Evolutionary conservation across 2,329 filamentous ascomycete genomes (phyloP).

Genomic region (Didymella pomorum): DNA sequence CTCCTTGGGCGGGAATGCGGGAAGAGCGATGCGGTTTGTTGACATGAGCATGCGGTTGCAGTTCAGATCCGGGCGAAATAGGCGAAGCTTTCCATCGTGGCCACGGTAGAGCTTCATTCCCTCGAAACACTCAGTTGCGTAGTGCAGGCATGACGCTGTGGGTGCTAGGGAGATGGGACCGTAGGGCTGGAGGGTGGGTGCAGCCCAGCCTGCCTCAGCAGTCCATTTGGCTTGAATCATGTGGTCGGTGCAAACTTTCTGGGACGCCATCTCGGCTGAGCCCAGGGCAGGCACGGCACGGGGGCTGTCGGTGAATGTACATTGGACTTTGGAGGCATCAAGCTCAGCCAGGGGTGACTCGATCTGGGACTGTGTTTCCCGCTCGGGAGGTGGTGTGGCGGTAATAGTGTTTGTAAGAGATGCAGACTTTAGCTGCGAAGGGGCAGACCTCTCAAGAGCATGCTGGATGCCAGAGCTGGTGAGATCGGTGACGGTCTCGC

Average conservation of each 20-base stretch:
- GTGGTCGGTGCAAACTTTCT: conserved; percentile 76
- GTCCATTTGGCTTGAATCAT: conserved; percentile 82
- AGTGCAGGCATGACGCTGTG: conserved; percentile 82
- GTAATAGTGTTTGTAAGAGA: conserved; percentile 37
- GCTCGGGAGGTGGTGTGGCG: conserved; percentile 34
- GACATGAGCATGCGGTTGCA: conserved; percentile 67
- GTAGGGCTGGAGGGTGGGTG: conserved; percentile 78
- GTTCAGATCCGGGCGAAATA: conserved; percentile 81
- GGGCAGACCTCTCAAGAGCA: conserved; percentile 42
- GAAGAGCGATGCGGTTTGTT: conserved; percentile 73
- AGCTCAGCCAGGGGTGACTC: conserved; percentile 48
- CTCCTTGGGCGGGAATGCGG: conserved; percentile 74
- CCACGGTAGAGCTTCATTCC: conserved; percentile 78
- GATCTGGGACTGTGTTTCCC: conserved; percentile 21
- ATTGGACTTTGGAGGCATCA: conserved; percentile 55
- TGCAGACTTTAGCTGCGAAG: conserved; percentile 39
- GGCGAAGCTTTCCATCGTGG: conserved; percentile 73
- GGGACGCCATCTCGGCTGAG: conserved; percentile 50
- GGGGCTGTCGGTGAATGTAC: conserved; percentile 52
- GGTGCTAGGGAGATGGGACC: conserved; percentile 80
- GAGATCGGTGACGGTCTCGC: conserved; percentile 39
- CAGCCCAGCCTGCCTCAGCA: conserved; percentile 70
- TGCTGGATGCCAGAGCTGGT: conserved; percentile 45
- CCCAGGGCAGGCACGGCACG: conserved; percentile 53
- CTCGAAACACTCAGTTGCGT: conserved; percentile 91